Base-by-base conservation (phyloP, 257 asterid species). In the Gentiana straminea region DNA sequence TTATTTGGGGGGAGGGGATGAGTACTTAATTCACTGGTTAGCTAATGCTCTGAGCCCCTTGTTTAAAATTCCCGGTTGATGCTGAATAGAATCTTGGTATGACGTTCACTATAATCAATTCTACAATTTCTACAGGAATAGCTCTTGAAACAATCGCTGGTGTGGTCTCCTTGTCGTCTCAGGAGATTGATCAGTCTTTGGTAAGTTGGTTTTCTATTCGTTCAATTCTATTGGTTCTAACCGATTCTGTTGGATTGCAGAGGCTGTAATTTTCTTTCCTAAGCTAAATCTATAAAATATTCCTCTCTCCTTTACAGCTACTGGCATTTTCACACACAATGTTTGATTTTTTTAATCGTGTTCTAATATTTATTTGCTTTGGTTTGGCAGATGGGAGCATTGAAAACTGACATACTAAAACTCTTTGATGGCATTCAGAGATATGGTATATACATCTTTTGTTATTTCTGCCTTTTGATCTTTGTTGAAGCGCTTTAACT, bases 91-190 rank as follows among this genome's bases (percentile, higher is more conserved):
- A 41, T 41, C 9, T 41, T 41, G 46, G 46, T 7, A 7, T 41
- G 9, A 2, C 9, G 7, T 41, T 3, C 4, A n/a, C 32, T 57
- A 3, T 39, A 0, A 3, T 8, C 35, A 11, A 15, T 35, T 51
- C 24, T 24, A 24, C 24, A 24, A 24, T 24, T 67, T 68, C 54
- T 49, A 49, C 86, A 92, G 99, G 99, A 61, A 63, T 83, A 58
- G 99, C 99, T 7, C 75, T 88, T 64, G 89, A 92, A 79, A 71
- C 94, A 64, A 76, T 92, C 57, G 94, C 95, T 67, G 95, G 94
- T 62, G 84, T 83, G 64, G 67, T 92, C 64, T 80, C 94, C 51
- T 65, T 92, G 76, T 83, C 94, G 55, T 79, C 94, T 59, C 73
- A 83, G 12, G 89, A 83, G 75, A 79, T 88, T 43, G 94, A 85